Evolutionary conservation across 768 basidiomycete genomes (phyloP).

Genomic region (Phlegmacium glaucopus): DNA sequence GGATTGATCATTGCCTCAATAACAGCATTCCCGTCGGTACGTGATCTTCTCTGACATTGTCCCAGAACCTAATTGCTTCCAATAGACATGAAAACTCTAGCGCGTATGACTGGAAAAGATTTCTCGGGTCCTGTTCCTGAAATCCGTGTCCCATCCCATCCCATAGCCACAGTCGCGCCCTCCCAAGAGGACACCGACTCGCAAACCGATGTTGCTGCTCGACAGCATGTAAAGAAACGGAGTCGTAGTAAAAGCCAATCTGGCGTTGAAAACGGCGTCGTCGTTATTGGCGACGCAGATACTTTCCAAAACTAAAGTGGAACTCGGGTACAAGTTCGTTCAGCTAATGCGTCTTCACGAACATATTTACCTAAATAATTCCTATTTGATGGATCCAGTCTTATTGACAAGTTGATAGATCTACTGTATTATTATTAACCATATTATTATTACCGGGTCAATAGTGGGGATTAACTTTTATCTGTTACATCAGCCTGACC

Average conservation of each 20-base stretch:
- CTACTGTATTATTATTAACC: too few species aligned
- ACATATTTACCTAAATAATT: too few species aligned
- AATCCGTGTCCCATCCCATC: constrained; percentile 44
- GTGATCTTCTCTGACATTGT: constrained; percentile 11
- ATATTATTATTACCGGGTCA: too few species aligned
- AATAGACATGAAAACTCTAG: constrained; percentile 67
- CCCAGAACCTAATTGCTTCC: neutral
- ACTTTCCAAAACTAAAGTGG: constrained; percentile 16
- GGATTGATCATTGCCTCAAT: constrained; percentile 73
- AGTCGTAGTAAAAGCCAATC: constrained; percentile 22
- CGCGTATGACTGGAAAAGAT: constrained; percentile 82
- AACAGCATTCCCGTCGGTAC: constrained; percentile 74
- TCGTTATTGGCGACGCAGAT: constrained; percentile 36
- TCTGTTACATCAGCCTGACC: too few species aligned
- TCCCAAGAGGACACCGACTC: constrained; percentile 9
- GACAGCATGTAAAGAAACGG: constrained; percentile 24
- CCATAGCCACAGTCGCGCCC: constrained; percentile 14
- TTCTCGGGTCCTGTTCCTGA: constrained; percentile 80
- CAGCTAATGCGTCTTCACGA: too few species aligned
- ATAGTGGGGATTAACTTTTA: too few species aligned
- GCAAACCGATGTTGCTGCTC: constrained; percentile 7
- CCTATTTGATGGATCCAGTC: too few species aligned
- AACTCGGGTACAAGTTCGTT: too few species aligned
- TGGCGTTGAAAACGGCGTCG: constrained; percentile 27
- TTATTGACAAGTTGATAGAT: too few species aligned